These are phyloP conservation scores for Bonia amplexicaulis DNA, from an alignment of 176 grass and related monocot genomes.

Conservation along the genomic window DNA sequence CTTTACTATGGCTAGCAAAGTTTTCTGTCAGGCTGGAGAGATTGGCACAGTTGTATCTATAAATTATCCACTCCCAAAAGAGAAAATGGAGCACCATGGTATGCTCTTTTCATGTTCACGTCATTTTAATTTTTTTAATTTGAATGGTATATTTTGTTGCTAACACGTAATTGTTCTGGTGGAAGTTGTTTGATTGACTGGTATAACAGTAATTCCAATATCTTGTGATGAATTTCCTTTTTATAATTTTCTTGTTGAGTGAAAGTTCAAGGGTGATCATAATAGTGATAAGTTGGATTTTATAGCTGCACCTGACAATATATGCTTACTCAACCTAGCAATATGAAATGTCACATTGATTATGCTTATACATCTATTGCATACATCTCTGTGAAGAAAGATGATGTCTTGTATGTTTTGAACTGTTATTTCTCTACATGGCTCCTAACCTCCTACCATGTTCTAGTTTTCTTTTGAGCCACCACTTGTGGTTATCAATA, in stretches of 20 bases:
- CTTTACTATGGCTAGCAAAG: constrained; percentile 61
- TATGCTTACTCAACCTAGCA: not conserved
- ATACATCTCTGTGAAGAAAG: not conserved
- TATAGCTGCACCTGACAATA: not conserved
- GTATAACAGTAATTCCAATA: not conserved
- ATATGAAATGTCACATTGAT: not conserved
- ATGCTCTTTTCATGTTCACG: constrained; percentile 5
- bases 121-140: not conserved
- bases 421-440: not conserved
- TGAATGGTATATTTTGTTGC: not conserved
- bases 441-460: not conserved
- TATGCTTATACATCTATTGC: not conserved
- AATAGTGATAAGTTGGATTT: not conserved
- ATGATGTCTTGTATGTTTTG: not conserved
- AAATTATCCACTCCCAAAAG: constrained; percentile 75
- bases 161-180: constrained; percentile 5
- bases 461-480: not conserved
- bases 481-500: not conserved
- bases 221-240: not conserved
- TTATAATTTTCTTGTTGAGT: not conserved
- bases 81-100: constrained; percentile 77
- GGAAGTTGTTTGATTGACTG: not conserved
- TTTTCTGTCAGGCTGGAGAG: constrained; percentile 71
- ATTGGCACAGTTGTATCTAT: constrained; percentile 68
- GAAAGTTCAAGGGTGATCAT: not conserved